phyloP scores from a whole-genome alignment of 2,329 filamentous ascomycete species.

The Stagonosporopsis cucurbitacearum region DNA sequence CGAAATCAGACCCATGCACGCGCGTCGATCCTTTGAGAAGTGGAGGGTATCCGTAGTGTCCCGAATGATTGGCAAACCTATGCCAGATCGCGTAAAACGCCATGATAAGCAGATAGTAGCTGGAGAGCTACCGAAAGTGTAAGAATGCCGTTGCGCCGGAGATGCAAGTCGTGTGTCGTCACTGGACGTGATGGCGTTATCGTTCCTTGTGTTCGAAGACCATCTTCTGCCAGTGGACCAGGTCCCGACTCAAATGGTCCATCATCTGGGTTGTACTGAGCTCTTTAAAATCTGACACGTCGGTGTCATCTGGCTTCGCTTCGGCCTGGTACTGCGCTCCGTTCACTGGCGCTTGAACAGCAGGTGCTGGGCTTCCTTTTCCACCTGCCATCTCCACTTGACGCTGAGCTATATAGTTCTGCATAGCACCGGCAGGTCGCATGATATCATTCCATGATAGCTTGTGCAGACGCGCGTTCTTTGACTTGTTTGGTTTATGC shows the following conservation, averaged over 20 bases:
- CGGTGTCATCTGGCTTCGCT: slow-evolving; percentile 52
- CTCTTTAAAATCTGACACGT: slow-evolving; percentile 66
- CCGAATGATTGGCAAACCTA: slow-evolving; percentile 21
- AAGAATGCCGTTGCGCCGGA: slow-evolving; percentile 10
- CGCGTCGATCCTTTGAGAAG: slow-evolving; percentile 22
- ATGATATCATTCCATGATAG: slow-evolving; percentile 89
- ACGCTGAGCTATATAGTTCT: slow-evolving; percentile 88
- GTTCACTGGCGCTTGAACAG: slow-evolving; percentile 38
- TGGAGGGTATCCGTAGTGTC: slow-evolving; percentile 42
- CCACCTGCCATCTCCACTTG: slow-evolving; percentile 83
- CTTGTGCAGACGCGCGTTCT: slow-evolving; percentile 61
- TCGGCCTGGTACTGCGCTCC: slow-evolving; percentile 28
- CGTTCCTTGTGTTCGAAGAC: slow-evolving; percentile 41
- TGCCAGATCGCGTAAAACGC: slow-evolving; percentile 22
- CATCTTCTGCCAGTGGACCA: slow-evolving; percentile 81
- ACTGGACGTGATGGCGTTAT: slow-evolving; percentile 12
- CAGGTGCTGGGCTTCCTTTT: slow-evolving; percentile 39
- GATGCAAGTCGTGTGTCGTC: slow-evolving; percentile 7
- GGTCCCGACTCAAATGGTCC: slow-evolving; percentile 79
- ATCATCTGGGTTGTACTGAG: slow-evolving; percentile 87
- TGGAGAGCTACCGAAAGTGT: not conserved
- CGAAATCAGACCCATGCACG: not conserved
- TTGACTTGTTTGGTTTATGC: slow-evolving; percentile 66
- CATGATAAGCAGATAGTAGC: slow-evolving; percentile 10
- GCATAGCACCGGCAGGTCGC: slow-evolving; percentile 79